phyloP scores from a whole-genome alignment of 805 yeast genomes.

The Kuraishia piskuri region DNA sequence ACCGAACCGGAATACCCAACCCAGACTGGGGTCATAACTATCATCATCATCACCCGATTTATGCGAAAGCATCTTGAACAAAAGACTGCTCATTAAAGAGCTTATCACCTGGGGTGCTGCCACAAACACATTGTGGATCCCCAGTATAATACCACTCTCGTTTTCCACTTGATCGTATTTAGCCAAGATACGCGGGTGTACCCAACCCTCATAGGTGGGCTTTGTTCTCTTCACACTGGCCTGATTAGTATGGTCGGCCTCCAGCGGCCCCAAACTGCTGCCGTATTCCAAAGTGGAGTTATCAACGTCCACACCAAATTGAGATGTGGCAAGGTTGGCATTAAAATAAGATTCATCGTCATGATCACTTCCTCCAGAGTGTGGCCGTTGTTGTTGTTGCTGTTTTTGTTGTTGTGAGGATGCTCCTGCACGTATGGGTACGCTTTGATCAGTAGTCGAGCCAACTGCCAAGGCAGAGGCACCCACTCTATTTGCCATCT shows the following conservation, averaged over 20 bases:
- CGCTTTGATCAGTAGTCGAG: not conserved
- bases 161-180: slow-evolving; percentile 34
- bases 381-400: not conserved
- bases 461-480: not conserved
- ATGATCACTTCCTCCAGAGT: not conserved
- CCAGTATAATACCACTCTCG: slow-evolving; percentile 48
- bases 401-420: too few relatives aligned
- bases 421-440: not conserved
- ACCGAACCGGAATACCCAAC: slow-evolving; percentile 51
- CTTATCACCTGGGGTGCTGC: slow-evolving; percentile 50
- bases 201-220: slow-evolving; percentile 3
- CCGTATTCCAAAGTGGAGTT: not conserved
- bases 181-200: slow-evolving; percentile 12
- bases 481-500: not conserved
- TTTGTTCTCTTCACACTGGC: not conserved
- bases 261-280: not conserved
- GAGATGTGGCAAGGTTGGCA: not conserved
- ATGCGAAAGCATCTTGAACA: slow-evolving; percentile 30
- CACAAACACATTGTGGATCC: slow-evolving; percentile 50
- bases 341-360: not conserved
- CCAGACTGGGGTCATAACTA: slow-evolving; percentile 32
- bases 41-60: slow-evolving; percentile 13
- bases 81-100: slow-evolving; percentile 36
- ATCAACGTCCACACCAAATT: not conserved
- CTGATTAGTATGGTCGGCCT: not conserved